Evolutionary conservation across 345 rosid genomes (phyloP).

Genomic region (Nephelium lappaceum): DNA sequence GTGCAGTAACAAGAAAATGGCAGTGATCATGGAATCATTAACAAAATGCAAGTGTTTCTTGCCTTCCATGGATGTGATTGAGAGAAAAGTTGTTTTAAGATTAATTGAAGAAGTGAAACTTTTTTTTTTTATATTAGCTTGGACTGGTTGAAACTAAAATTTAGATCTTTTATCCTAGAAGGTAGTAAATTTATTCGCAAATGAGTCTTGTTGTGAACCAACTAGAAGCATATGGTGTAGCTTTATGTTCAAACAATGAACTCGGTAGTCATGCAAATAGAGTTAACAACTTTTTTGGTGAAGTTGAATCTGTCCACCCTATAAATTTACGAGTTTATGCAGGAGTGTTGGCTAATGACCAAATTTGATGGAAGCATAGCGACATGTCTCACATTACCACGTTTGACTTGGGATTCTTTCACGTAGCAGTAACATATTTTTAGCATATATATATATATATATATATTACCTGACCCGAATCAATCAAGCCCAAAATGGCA

Average conservation of each 20-base stretch:
- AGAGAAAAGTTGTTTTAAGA: neutral
- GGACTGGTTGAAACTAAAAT: neutral
- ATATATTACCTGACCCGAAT: neutral
- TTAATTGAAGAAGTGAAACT: neutral
- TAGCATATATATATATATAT: neutral
- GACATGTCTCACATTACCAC: neutral
- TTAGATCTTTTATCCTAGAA: neutral
- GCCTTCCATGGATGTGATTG: constrained; percentile 1
- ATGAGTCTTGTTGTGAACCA: constrained; percentile 4
- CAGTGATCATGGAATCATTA: neutral
- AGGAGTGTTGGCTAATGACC: neutral
- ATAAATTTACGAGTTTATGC: neutral
- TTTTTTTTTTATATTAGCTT: neutral
- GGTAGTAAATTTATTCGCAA: neutral
- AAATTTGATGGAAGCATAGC: neutral
- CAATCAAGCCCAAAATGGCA: too few species aligned
- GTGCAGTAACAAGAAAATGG: constrained; percentile 8
- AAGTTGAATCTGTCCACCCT: neutral
- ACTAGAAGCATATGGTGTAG: neutral
- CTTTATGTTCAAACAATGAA: neutral
- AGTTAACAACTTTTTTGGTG: neutral
- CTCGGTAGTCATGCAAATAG: neutral
- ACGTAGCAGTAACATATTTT: neutral
- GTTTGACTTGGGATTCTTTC: too few species aligned
- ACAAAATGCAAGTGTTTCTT: neutral